A percentile compares a stretch with the other conserved stretches of the same genome.
phyloP scores from a whole-genome alignment of 257 asterid species.

The Solanum habrochaites region DNA sequence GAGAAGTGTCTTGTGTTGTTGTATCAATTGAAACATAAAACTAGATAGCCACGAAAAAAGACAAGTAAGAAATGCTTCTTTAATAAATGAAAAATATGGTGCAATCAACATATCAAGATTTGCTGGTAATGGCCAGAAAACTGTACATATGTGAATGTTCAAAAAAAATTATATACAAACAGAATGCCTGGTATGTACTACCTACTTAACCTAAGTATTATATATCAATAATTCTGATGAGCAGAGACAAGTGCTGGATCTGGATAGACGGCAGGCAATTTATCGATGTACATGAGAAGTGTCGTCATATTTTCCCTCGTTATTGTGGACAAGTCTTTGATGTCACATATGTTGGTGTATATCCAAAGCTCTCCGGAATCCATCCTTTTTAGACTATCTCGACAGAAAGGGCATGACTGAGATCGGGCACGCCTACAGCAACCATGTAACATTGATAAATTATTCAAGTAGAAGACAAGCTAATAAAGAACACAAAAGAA shows the following conservation, averaged over 20 bases:
- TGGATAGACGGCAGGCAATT: slow-evolving; percentile 46
- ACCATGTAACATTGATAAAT: background rate
- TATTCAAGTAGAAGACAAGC: background rate
- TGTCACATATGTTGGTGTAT: slow-evolving; percentile 50
- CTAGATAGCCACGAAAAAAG: background rate
- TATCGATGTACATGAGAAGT: slow-evolving; percentile 43
- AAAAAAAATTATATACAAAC: background rate
- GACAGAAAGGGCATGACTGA: slow-evolving; percentile 85
- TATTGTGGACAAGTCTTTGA: slow-evolving; percentile 40
- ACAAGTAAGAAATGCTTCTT: background rate
- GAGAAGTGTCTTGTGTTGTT: background rate
- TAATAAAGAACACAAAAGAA: background rate
- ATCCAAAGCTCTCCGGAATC: slow-evolving; percentile 79
- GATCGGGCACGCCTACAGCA: slow-evolving; percentile 58
- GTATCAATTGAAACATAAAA: background rate
- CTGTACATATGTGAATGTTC: background rate
- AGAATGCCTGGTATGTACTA: background rate
- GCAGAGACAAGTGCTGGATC: slow-evolving; percentile 35
- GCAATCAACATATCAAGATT: background rate
- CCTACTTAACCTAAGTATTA: background rate
- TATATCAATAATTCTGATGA: slow-evolving; percentile 36
- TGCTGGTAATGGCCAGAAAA: background rate
- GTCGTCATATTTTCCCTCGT: slow-evolving; percentile 56
- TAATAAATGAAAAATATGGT: background rate
- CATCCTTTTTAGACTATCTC: slow-evolving; percentile 60